Conservation (phyloP, 2,329 filamentous ascomycete species). For the Scytalidium lignicola region DNA sequence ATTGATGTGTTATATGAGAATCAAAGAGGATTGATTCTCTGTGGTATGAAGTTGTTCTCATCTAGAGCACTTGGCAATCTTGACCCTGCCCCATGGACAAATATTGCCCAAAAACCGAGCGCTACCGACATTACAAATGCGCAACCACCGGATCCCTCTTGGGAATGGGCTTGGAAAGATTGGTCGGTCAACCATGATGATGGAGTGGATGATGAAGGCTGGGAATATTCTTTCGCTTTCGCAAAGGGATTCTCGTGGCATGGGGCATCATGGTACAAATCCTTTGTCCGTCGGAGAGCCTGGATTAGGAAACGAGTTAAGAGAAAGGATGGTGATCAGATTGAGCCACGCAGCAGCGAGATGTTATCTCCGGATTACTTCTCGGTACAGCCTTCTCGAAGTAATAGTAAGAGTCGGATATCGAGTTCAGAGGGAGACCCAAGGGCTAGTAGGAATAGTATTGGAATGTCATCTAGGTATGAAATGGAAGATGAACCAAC, state of each 20-base stretch:
- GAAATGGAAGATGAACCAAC: conserved; percentile 32
- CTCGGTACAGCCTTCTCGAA: conserved; percentile 56
- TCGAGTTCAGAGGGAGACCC: conserved; percentile 13
- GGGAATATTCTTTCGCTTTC: conserved; percentile 95
- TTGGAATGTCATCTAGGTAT: conserved; percentile 22
- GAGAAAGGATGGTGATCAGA: conserved; percentile 38
- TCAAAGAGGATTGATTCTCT: conserved; percentile 84
- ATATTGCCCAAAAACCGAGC: conserved; percentile 54
- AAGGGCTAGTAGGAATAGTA: conserved; percentile 17
- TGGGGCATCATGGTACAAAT: conserved; percentile 85
- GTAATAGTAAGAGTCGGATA: conserved; percentile 35
- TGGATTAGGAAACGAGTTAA: conserved; percentile 82
- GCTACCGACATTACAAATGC: conserved; percentile 73
- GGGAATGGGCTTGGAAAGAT: conserved; percentile 78
- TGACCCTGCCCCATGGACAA: conserved; percentile 86
- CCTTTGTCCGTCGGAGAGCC: conserved; percentile 82
- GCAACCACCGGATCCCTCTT: conserved; percentile 88
- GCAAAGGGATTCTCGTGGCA: conserved; percentile 75
- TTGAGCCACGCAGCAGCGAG: conserved; percentile 44
- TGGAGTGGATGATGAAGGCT: conserved; percentile 82
- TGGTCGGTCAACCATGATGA: conserved; percentile 68
- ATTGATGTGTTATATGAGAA: conserved; percentile 95
- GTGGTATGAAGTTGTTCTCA: conserved; percentile 86
- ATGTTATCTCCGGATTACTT: conserved; percentile 76
- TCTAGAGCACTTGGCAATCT: conserved; percentile 77